Conservation (phyloP, 768 basidiomycete genomes). For the Coprinopsis marcescibilis region DNA sequence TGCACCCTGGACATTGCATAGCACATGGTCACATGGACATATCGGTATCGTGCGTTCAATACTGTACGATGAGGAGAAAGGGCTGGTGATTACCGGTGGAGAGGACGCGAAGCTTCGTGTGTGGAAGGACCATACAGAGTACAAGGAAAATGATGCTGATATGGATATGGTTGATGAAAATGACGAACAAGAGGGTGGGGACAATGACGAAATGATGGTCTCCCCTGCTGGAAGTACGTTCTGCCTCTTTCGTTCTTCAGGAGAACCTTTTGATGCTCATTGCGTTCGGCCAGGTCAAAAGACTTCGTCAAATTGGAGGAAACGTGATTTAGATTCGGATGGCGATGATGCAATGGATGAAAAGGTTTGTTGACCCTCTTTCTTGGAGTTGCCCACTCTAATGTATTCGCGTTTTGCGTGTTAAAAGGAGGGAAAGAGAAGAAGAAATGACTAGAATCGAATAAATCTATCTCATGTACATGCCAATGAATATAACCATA, state of each 20-base stretch:
- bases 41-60: constrained; percentile 51
- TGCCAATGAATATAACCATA: too few species aligned
- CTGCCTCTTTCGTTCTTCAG: too few species aligned
- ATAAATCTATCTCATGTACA: too few species aligned
- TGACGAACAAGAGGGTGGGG: background rate
- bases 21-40: constrained; percentile 52
- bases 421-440: background rate
- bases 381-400: too few species aligned
- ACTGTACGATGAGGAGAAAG: constrained; percentile 45
- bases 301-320: background rate
- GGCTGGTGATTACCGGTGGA: constrained; percentile 25
- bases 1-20: constrained; percentile 43
- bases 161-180: background rate
- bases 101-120: constrained; percentile 25
- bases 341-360: constrained; percentile 7
- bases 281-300: background rate
- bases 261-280: too few species aligned
- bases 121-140: constrained; percentile 16
- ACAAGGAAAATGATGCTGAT: background rate
- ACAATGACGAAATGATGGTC: background rate
- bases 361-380: background rate
- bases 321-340: constrained; percentile 8
- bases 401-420: background rate
- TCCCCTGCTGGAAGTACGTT: too few species aligned
- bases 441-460: background rate